Base-by-base conservation (phyloP, 306 rosid species). In the Glycine latifolia region DNA sequence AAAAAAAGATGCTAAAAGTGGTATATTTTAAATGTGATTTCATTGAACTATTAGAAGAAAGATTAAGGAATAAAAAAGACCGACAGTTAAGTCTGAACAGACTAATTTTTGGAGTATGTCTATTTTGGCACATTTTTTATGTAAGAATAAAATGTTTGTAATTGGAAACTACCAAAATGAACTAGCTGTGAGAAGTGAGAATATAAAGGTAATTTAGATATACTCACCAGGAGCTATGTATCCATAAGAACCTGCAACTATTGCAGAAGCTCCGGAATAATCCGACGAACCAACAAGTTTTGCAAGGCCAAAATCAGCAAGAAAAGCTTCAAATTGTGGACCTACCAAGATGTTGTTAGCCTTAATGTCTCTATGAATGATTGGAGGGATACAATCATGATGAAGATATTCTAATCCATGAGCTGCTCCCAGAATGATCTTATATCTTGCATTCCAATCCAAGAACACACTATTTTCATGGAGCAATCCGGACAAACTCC, bases 241-340 rank as follows among this genome's bases (percentile, higher is more conserved):
- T 63, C 69, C 69, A 35, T 63, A 63, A 74, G 95, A 92, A 14
- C 95, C 97, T 5, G 95, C 97, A 67, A 92, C 84, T 4, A 84
- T 86, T 67, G 85, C 67, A 60, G 95, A 87, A 73, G 79, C 81
- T 85, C 76, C 87, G 5, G 91, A 84, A 85, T 87, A 71, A 67
- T 87, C 93, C 0, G 93, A 67, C 55, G 97, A 82, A 71, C 60
- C 80, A 35, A 89, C 83, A 12, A 85, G 87, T 84, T 89, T 92
- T 10, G 97, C 97, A 15, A 92, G 86, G 75, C 97, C 97, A 73
- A 92, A 92, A 88, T 92, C 97, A 8, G 97, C 95, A 33, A 92
- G 86, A 83, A 88, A 86, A 47, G 93, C 87, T 84, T 92, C 93
- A 81, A 85, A 92, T 43, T 89, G 95, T 70, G 91, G 85, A 67